phyloP scores from a whole-genome alignment of 192 early-diverging fungal species.

The Backusella australiensis region DNA sequence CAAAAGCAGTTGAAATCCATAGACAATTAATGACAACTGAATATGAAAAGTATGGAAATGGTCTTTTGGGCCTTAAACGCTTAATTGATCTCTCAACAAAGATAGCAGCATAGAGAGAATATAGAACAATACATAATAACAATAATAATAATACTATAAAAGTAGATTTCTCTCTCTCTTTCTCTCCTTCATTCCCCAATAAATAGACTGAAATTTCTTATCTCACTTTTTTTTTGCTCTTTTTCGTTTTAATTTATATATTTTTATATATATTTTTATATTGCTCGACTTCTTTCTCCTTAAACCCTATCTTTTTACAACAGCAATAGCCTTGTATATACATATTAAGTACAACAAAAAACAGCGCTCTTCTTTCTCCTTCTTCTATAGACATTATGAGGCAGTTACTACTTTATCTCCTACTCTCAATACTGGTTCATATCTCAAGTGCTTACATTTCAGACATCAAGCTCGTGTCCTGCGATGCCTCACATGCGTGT shows the following conservation, averaged over 20 bases:
- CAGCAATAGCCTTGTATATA: not conserved
- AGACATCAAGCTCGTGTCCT: conserved; percentile 18
- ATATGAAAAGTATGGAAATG: conserved; percentile 46
- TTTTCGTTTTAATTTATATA: too few species aligned
- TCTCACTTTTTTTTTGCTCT: not conserved
- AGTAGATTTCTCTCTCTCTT: not conserved
- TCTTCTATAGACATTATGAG: not conserved
- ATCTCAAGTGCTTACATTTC: conserved; percentile 14
- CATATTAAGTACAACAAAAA: not conserved
- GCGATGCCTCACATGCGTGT: conserved; percentile 13
- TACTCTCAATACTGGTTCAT: not conserved
- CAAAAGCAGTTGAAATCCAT: conserved; percentile 37
- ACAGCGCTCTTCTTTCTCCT: not conserved
- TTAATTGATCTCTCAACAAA: conserved; percentile 38
- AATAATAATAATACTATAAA: not conserved
- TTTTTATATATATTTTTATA: too few species aligned
- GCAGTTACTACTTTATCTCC: not conserved
- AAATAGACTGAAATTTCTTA: too few species aligned
- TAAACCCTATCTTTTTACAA: too few species aligned
- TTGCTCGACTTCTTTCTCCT: too few species aligned
- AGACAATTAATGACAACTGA: conserved; percentile 45
- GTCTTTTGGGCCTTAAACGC: conserved; percentile 46
- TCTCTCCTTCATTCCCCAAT: too few species aligned
- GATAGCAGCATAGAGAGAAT: not conserved
- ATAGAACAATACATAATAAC: not conserved